A percentile compares a stretch with the other conserved stretches of the same genome.
Conservation (phyloP, 306 rosid species). For the Cicer arietinum region DNA sequence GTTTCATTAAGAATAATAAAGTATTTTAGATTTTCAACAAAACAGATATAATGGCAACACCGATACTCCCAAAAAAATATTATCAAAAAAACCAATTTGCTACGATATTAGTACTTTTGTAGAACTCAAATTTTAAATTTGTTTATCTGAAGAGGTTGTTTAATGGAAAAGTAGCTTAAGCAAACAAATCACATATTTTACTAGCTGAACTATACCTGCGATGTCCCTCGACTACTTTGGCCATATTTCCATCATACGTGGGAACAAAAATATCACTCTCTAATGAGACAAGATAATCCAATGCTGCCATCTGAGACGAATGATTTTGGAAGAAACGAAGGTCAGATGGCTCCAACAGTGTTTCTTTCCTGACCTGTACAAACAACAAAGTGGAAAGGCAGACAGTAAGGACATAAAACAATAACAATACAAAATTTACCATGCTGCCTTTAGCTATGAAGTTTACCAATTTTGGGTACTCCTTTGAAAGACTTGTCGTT, state of each 20-base stretch:
- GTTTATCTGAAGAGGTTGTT: not conserved
- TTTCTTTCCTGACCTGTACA: constrained; percentile 92
- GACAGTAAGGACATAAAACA: constrained; percentile 25
- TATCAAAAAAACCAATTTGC: not conserved
- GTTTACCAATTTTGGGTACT: constrained; percentile 82
- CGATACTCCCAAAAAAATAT: not conserved
- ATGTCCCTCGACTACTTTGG: constrained; percentile 98
- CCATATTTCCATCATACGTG: constrained; percentile 99
- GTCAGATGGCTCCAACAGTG: constrained; percentile 82
- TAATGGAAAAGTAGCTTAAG: not conserved
- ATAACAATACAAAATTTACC: constrained; percentile 25
- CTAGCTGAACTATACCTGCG: constrained; percentile 72
- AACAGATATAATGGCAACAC: not conserved
- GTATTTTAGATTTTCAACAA: not conserved
- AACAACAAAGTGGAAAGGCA: constrained; percentile 41
- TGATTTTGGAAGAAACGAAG: constrained; percentile 89
- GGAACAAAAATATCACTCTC: constrained; percentile 98
- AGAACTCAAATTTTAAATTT: constrained; percentile 2
- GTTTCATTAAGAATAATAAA: constrained; percentile 1
- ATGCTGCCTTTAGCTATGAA: constrained; percentile 31
- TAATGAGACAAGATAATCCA: constrained; percentile 94
- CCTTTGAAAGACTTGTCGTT: constrained; percentile 74
- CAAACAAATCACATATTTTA: not conserved
- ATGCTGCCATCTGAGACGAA: constrained; percentile 99
- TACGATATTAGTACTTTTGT: not conserved